A percentile compares a stretch with the other conserved stretches of the same genome.
These are phyloP conservation scores for Solanum hybrid DNA, from an alignment of 305 asterid species.

Conservation along the genomic window DNA sequence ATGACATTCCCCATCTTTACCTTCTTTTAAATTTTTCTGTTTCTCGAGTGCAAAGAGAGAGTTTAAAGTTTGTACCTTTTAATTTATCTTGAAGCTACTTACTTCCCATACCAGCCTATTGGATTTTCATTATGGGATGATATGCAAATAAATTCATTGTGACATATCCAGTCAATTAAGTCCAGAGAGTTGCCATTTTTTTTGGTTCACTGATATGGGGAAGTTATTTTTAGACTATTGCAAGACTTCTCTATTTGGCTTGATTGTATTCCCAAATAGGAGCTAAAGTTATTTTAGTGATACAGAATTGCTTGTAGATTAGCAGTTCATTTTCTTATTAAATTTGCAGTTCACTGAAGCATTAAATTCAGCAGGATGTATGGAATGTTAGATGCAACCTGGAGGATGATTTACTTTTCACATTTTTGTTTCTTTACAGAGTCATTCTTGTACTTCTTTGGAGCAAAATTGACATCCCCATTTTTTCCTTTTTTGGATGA, in stretches of 20 bases:
- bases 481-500: constrained; percentile 4
- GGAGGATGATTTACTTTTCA: not conserved
- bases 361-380: not conserved
- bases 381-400: not conserved
- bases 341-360: not conserved
- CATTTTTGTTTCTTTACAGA: not conserved
- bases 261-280: not conserved
- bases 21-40: not conserved
- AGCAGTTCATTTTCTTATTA: not conserved
- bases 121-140: not conserved
- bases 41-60: not conserved
- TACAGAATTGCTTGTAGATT: not conserved
- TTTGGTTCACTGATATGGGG: not conserved
- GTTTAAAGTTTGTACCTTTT: not conserved
- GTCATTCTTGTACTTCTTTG: not conserved
- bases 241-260: not conserved
- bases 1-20: not conserved
- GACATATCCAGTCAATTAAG: not conserved
- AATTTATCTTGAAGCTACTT: not conserved
- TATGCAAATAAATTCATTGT: not conserved
- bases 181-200: not conserved
- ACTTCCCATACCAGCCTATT: not conserved
- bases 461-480: not conserved
- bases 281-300: not conserved
- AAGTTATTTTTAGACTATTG: not conserved